These are phyloP conservation scores for Rhinocladiella similis DNA, from an alignment of 2,329 filamentous ascomycete species.

Conservation along the genomic window DNA sequence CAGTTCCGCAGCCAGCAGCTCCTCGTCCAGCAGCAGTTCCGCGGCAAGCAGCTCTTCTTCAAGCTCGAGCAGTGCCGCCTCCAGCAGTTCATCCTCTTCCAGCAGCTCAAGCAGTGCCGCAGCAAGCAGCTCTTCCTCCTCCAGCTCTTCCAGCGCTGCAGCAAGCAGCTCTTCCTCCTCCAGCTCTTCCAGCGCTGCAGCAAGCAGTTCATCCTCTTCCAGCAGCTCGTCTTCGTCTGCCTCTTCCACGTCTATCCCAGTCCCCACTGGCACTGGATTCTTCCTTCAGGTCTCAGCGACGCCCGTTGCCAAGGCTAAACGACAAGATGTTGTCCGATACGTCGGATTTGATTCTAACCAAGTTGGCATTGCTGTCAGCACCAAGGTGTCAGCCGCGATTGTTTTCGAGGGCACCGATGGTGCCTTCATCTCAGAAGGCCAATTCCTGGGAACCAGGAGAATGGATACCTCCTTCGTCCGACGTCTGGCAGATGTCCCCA, in stretches of 20 bases:
- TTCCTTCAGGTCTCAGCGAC: background rate
- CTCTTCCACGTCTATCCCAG: background rate
- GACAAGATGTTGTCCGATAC: background rate
- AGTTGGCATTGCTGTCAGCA: slow-evolving; percentile 1
- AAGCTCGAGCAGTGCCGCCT: background rate
- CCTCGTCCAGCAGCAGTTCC: background rate
- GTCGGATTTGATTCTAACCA: slow-evolving; percentile 1
- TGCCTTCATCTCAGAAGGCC: slow-evolving; percentile 3
- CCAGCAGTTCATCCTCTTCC: background rate
- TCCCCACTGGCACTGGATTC: slow-evolving; percentile 1
- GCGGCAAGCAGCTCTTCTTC: background rate
- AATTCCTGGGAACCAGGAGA: background rate
- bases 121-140: background rate
- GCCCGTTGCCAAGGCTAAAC: background rate
- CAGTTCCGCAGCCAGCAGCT: background rate
- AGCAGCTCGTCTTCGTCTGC: slow-evolving; percentile 1
- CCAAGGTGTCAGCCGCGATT: background rate
- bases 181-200: background rate
- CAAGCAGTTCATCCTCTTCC: background rate
- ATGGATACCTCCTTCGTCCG: background rate
- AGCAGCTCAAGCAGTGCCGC: background rate
- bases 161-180: background rate
- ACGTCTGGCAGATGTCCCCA: background rate
- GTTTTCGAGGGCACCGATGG: slow-evolving; percentile 1
- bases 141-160: background rate